A percentile compares a stretch with the other conserved stretches of the same genome.
phyloP scores from a whole-genome alignment of 306 rosid genomes.

The Medicago lupulina region DNA sequence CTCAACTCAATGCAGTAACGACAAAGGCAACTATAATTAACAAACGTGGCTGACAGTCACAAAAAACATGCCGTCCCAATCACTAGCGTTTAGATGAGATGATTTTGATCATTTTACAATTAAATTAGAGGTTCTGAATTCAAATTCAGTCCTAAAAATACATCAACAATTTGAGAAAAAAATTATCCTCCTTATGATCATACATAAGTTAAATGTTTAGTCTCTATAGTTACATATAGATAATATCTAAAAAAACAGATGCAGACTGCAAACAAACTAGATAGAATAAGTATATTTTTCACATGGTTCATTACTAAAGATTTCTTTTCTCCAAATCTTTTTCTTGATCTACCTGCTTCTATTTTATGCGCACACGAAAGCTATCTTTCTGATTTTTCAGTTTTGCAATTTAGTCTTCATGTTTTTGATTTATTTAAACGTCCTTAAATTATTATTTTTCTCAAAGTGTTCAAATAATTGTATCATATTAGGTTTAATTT shows the following conservation, averaged over 20 bases:
- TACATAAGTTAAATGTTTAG: no score
- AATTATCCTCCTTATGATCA: no score
- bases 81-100: not conserved
- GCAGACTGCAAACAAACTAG: not conserved
- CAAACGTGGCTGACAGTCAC: slow-evolving; percentile 46
- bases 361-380: not conserved
- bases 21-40: slow-evolving; percentile 35
- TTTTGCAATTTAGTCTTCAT: not conserved
- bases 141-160: not conserved
- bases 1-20: slow-evolving; percentile 16
- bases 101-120: not conserved
- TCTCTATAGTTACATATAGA: not conserved
- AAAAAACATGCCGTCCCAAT: slow-evolving; percentile 33
- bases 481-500: no score
- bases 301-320: slow-evolving; percentile 13
- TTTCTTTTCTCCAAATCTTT: no score
- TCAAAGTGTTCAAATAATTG: not conserved
- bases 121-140: not conserved
- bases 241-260: not conserved
- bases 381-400: not conserved
- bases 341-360: not conserved
- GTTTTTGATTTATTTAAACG: not conserved
- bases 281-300: slow-evolving; percentile 3
- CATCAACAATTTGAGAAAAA: no score
- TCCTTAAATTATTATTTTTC: no score